These are phyloP conservation scores for Hymenoscyphus linearis DNA, from an alignment of 2,329 filamentous ascomycete species.

Conservation along the genomic window DNA sequence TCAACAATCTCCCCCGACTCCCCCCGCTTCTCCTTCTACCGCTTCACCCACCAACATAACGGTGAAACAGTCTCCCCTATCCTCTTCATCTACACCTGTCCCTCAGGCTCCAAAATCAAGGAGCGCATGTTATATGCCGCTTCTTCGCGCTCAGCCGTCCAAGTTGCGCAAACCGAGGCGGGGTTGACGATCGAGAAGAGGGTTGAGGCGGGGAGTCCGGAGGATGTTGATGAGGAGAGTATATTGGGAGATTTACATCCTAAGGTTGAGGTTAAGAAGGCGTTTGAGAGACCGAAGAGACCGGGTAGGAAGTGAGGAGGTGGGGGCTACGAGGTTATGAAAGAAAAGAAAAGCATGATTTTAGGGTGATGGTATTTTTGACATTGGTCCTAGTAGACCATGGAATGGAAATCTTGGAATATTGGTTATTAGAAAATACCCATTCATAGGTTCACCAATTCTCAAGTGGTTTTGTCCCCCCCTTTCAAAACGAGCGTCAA, in stretches of 20 bases:
- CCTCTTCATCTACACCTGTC: slow-evolving; percentile 80
- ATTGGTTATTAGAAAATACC: no score
- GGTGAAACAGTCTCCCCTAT: slow-evolving; percentile 52
- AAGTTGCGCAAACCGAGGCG: slow-evolving; percentile 59
- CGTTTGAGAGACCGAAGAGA: slow-evolving; percentile 73
- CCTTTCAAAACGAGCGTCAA: no score
- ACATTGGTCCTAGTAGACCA: no score
- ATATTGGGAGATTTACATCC: slow-evolving; percentile 65
- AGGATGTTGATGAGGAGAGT: slow-evolving; percentile 62
- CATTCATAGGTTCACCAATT: no score
- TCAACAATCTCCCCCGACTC: slow-evolving; percentile 58
- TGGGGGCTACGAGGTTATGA: not conserved
- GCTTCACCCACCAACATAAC: slow-evolving; percentile 53
- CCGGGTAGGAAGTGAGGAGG: slow-evolving; percentile 48
- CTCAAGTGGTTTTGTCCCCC: no score
- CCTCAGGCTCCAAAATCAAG: slow-evolving; percentile 67
- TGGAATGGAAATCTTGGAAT: no score
- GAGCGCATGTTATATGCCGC: slow-evolving; percentile 80
- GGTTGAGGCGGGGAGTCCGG: slow-evolving; percentile 61
- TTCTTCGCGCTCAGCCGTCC: slow-evolving; percentile 61
- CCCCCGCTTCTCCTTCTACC: slow-evolving; percentile 75
- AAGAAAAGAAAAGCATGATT: not conserved
- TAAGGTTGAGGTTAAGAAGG: slow-evolving; percentile 58
- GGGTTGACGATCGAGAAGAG: slow-evolving; percentile 65
- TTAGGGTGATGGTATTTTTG: not conserved